Conservation (phyloP, 2,329 filamentous ascomycete species). For the Aspergillus glaucus region DNA sequence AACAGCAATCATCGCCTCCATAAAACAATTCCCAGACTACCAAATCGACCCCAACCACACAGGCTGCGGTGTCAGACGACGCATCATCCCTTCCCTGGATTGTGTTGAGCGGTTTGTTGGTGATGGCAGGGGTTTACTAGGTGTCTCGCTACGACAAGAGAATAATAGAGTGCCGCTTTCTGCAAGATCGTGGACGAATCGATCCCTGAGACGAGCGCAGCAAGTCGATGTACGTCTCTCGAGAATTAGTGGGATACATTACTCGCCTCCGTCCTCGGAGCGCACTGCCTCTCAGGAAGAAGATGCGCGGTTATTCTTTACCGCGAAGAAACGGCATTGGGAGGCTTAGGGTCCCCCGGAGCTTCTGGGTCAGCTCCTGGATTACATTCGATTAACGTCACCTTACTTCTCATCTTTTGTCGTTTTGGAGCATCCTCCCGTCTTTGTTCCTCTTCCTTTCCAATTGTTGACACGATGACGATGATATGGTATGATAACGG, state of each 20-base stretch:
- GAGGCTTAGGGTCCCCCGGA: conserved; percentile 15
- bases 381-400: not conserved
- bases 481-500: conserved; percentile 1
- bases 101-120: conserved; percentile 32
- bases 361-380: no score
- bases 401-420: not conserved
- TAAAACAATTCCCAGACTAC: conserved; percentile 39
- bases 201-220: conserved; percentile 10
- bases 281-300: conserved; percentile 18
- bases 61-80: conserved; percentile 37
- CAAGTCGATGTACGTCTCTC: conserved; percentile 21
- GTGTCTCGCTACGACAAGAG: conserved; percentile 15
- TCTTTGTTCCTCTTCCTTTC: not conserved
- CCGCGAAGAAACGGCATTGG: conserved; percentile 30
- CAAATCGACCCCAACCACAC: conserved; percentile 37
- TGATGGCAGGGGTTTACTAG: conserved; percentile 26
- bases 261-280: conserved; percentile 8
- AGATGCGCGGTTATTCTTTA: conserved; percentile 29
- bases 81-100: conserved; percentile 34
- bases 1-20: conserved; percentile 26
- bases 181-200: conserved; percentile 17
- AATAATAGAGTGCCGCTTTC: conserved; percentile 10
- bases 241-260: conserved; percentile 16
- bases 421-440: not conserved
- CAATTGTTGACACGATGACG: not conserved